Percentiles rank a stretch among this genome's conserved stretches.
phyloP scores from a whole-genome alignment of 2,329 filamentous ascomycete genomes.

The Xenoacremonium recifei region DNA sequence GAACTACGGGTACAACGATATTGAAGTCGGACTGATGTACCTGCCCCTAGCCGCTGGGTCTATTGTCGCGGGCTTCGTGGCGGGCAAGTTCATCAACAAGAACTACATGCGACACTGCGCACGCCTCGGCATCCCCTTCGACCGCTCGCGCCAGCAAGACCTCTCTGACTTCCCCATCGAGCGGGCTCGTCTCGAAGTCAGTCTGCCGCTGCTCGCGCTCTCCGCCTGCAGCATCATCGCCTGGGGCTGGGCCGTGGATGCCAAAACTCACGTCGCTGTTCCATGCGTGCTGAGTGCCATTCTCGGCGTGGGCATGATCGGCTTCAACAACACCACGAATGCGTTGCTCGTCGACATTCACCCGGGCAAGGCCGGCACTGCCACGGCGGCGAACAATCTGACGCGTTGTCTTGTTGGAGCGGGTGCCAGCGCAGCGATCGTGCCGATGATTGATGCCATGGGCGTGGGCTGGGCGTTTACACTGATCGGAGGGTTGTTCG shows the following conservation, averaged over 20 bases:
- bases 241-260: constrained; percentile 54
- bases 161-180: constrained; percentile 51
- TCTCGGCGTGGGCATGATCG: constrained; percentile 48
- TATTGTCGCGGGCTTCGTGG: constrained; percentile 42
- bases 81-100: constrained; percentile 60
- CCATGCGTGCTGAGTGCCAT: constrained; percentile 46
- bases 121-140: constrained; percentile 50
- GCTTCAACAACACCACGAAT: constrained; percentile 52
- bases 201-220: constrained; percentile 50
- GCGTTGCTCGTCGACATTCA: constrained; percentile 57
- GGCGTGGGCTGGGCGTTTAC: constrained; percentile 53
- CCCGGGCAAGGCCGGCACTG: constrained; percentile 49
- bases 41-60: constrained; percentile 50
- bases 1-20: constrained; percentile 60
- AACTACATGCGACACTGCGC: constrained; percentile 64
- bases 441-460: constrained; percentile 50
- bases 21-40: constrained; percentile 53
- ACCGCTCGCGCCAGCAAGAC: constrained; percentile 50
- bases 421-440: constrained; percentile 48
- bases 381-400: constrained; percentile 57
- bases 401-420: constrained; percentile 55
- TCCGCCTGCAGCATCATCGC: constrained; percentile 44
- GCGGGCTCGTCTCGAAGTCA: constrained; percentile 47
- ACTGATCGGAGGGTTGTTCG: constrained; percentile 42
- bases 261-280: constrained; percentile 41